Conservation (phyloP, 75 land plant species). For the Gnetum montanum region DNA sequence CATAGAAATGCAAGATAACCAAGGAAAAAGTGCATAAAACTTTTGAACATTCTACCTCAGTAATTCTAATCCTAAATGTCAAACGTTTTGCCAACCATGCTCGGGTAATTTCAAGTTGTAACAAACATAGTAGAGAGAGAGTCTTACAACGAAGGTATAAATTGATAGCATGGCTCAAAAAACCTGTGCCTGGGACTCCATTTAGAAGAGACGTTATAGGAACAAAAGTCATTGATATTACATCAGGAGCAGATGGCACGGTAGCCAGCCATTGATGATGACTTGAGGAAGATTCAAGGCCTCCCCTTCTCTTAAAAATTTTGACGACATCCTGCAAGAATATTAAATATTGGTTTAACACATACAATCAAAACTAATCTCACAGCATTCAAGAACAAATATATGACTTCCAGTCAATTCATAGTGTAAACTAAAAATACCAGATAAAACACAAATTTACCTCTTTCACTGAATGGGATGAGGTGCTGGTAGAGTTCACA, state of each 20-base stretch:
- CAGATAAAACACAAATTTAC: too few species aligned
- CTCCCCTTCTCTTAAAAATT: slow-evolving; percentile 50
- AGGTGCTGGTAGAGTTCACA: neutral
- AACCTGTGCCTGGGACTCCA: slow-evolving; percentile 73
- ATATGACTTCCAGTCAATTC: too few species aligned
- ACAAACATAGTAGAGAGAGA: too few species aligned
- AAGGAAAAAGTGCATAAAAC: too few species aligned
- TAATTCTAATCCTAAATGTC: too few species aligned
- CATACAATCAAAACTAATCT: neutral
- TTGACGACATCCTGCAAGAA: slow-evolving; percentile 41
- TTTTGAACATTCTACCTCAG: too few species aligned
- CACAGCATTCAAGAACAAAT: neutral
- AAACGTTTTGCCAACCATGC: too few species aligned
- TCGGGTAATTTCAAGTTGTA: too few species aligned
- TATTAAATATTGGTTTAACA: neutral
- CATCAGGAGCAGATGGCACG: slow-evolving; percentile 53
- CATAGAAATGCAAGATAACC: too few species aligned
- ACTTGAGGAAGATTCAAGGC: slow-evolving; percentile 29
- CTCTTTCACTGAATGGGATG: slow-evolving; percentile 18
- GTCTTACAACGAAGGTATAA: slow-evolving; percentile 74
- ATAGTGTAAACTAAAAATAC: too few species aligned
- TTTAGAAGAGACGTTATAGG: slow-evolving; percentile 69
- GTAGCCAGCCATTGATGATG: slow-evolving; percentile 69
- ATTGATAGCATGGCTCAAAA: slow-evolving; percentile 74
- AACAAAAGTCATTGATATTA: slow-evolving; percentile 68